phyloP scores from a whole-genome alignment of 345 rosid genomes.

The Kernera saxatilis region DNA sequence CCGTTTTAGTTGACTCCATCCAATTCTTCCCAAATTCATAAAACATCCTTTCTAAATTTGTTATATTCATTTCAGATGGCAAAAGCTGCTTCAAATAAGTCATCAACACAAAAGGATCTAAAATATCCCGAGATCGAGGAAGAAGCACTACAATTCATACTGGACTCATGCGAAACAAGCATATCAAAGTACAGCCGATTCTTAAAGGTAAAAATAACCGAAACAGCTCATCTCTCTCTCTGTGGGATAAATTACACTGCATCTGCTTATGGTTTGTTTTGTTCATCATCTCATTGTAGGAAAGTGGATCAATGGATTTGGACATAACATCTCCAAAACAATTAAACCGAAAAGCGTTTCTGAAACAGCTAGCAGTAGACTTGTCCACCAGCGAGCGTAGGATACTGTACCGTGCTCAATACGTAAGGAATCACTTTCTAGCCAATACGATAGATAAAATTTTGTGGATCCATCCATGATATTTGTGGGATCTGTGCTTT shows the following conservation, averaged over 20 bases:
- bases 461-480: neutral
- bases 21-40: neutral
- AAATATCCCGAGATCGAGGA: constrained; percentile 75
- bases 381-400: constrained; percentile 78
- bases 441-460: neutral
- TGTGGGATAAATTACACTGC: neutral
- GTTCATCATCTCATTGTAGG: constrained; percentile 34
- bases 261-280: constrained; percentile 50
- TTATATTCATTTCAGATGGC: constrained; percentile 61
- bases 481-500: neutral
- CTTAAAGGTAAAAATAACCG: constrained; percentile 52
- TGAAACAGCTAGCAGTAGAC: constrained; percentile 95
- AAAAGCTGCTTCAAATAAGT: constrained; percentile 79
- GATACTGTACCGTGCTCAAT: constrained; percentile 84
- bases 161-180: constrained; percentile 79
- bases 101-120: constrained; percentile 47
- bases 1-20: neutral
- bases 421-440: constrained; percentile 44
- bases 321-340: constrained; percentile 95
- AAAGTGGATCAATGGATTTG: constrained; percentile 91
- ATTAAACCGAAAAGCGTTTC: constrained; percentile 70
- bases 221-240: neutral
- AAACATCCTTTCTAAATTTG: neutral
- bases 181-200: constrained; percentile 80
- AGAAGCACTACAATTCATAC: constrained; percentile 62